Evolutionary conservation across 2,329 filamentous ascomycete species (phyloP).

Genomic region (Cladosporium sphaerospermum): DNA sequence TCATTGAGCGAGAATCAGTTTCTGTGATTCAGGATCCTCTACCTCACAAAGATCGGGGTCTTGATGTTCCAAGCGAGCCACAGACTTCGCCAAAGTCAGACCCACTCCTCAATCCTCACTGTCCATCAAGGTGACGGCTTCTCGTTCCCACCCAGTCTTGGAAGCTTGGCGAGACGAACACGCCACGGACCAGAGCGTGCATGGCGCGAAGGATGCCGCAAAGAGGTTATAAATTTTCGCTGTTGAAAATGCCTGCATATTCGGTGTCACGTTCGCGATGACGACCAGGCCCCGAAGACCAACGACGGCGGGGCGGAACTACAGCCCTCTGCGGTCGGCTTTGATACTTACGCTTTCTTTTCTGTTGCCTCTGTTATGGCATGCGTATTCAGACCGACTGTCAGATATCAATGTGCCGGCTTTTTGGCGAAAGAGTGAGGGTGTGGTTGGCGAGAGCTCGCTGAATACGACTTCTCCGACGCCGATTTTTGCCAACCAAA

Average conservation of each 20-base stretch:
- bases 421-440: no score
- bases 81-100: background rate
- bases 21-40: no score
- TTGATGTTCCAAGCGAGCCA: no score
- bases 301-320: background rate
- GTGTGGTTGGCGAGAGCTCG: no score
- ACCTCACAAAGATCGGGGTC: no score
- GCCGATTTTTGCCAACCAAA: background rate
- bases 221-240: background rate
- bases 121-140: slow-evolving; percentile 8
- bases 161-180: background rate
- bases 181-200: background rate
- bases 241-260: no score
- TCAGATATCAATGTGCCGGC: background rate
- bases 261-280: background rate
- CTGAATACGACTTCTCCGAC: no score
- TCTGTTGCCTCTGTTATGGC: background rate
- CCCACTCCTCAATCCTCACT: background rate
- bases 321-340: slow-evolving; percentile 2
- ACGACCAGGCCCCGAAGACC: background rate
- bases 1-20: no score
- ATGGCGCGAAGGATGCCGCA: background rate
- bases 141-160: background rate
- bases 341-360: slow-evolving; percentile 1
- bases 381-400: background rate